These are phyloP conservation scores for Cyclocybe aegerita DNA, from an alignment of 768 basidiomycete species.

Conservation along the genomic window DNA sequence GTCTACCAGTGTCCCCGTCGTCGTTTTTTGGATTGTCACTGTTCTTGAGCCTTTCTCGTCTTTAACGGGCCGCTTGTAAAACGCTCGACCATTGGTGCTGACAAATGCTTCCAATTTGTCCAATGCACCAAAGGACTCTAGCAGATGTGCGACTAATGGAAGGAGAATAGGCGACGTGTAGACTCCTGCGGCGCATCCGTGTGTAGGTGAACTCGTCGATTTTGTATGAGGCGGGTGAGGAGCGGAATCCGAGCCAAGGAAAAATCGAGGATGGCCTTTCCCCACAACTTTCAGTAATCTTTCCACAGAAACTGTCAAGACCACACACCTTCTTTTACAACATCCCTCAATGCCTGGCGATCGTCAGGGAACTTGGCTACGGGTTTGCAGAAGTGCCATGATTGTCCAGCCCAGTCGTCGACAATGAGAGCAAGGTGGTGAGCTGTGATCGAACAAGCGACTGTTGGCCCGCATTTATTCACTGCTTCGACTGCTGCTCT, in stretches of 20 bases:
- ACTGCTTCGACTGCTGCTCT: constrained; percentile 88
- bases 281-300: background rate
- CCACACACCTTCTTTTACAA: constrained; percentile 67
- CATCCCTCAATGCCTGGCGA: constrained; percentile 74
- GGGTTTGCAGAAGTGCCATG: constrained; percentile 96
- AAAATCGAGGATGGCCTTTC: constrained; percentile 88
- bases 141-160: constrained; percentile 83
- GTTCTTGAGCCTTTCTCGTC: constrained; percentile 25
- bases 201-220: constrained; percentile 64
- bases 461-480: constrained; percentile 72
- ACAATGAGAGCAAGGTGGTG: constrained; percentile 94
- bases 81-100: constrained; percentile 72
- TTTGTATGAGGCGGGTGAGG: constrained; percentile 79
- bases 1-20: constrained; percentile 38
- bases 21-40: constrained; percentile 44
- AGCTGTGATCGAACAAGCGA: constrained; percentile 95
- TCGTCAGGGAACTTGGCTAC: constrained; percentile 97
- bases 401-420: constrained; percentile 95
- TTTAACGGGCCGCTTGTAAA: constrained; percentile 55
- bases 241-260: constrained; percentile 96
- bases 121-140: constrained; percentile 86
- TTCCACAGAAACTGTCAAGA: background rate
- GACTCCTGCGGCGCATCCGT: constrained; percentile 90
- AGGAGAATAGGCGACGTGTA: constrained; percentile 94
- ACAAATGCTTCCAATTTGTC: constrained; percentile 82